These are phyloP conservation scores for Litchi chinensis DNA, from an alignment of 345 rosid genomes.

Conservation along the genomic window DNA sequence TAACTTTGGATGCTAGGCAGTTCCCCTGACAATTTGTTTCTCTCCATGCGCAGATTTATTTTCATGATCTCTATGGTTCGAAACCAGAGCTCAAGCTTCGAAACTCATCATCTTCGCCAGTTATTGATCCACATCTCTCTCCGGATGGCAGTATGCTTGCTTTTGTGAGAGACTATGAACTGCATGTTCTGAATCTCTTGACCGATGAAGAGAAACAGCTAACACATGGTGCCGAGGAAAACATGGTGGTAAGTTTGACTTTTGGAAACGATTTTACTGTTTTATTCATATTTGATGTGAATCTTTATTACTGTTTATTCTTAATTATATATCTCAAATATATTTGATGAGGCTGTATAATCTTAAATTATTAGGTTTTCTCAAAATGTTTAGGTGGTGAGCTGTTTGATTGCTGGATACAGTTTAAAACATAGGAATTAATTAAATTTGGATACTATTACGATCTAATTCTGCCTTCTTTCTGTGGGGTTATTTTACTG, in stretches of 20 bases:
- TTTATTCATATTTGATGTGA: not conserved
- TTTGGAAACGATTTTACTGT: not conserved
- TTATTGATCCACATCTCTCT: conserved; percentile 88
- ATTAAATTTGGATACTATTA: not conserved
- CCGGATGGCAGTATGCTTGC: conserved; percentile 85
- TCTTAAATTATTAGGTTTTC: not conserved
- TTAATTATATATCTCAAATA: not conserved
- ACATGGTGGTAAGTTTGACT: conserved; percentile 52
- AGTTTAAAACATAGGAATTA: not conserved
- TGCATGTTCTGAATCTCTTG: conserved; percentile 67
- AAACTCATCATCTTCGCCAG: conserved; percentile 55
- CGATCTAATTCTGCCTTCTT: not conserved
- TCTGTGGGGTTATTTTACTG: too few species aligned
- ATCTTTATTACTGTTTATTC: not conserved
- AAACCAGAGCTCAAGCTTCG: conserved; percentile 76
- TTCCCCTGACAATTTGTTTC: conserved; percentile 14
- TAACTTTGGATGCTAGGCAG: not conserved
- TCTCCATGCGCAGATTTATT: conserved; percentile 59
- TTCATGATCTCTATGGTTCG: conserved; percentile 70
- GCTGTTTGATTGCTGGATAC: not conserved
- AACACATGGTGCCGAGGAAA: conserved; percentile 68
- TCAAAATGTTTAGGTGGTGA: not conserved
- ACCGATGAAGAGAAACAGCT: conserved; percentile 59
- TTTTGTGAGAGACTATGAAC: conserved; percentile 68
- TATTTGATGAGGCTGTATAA: not conserved